Evolutionary conservation across 2,329 filamentous ascomycete genomes (phyloP).

Genomic region (Leptoxyphium fumago): DNA sequence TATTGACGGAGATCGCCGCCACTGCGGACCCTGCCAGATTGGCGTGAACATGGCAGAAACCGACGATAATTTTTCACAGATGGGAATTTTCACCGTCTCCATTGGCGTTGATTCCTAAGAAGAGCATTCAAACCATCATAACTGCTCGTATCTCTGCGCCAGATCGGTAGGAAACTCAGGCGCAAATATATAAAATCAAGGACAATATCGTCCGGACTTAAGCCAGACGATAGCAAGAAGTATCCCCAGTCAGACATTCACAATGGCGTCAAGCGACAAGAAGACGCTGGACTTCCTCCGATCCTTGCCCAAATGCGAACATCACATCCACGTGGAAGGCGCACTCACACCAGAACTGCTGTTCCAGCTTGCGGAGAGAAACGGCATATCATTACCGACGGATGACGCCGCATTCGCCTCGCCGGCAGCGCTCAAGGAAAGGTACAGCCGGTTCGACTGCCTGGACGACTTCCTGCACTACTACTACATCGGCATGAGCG

Average conservation of each 20-base stretch:
- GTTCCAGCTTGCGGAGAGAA: conserved; percentile 52
- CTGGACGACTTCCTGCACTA: conserved; percentile 67
- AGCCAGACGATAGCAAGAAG: background rate
- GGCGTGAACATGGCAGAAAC: too few species aligned
- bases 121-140: too few species aligned
- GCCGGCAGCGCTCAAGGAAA: conserved; percentile 40
- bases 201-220: background rate
- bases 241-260: background rate
- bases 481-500: conserved; percentile 64
- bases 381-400: conserved; percentile 43
- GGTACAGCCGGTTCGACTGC: conserved; percentile 53
- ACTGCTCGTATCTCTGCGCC: too few species aligned
- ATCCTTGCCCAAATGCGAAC: conserved; percentile 59
- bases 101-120: too few species aligned
- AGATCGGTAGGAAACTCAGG: too few species aligned
- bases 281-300: conserved; percentile 43
- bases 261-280: background rate
- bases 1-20: background rate
- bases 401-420: conserved; percentile 50
- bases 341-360: conserved; percentile 55
- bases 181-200: background rate
- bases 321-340: conserved; percentile 69
- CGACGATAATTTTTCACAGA: too few species aligned
- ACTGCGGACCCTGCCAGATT: background rate
- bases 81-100: too few species aligned